phyloP scores from a whole-genome alignment of 495 filamentous ascomycete genomes.

The Lophiostoma macrostomum region DNA sequence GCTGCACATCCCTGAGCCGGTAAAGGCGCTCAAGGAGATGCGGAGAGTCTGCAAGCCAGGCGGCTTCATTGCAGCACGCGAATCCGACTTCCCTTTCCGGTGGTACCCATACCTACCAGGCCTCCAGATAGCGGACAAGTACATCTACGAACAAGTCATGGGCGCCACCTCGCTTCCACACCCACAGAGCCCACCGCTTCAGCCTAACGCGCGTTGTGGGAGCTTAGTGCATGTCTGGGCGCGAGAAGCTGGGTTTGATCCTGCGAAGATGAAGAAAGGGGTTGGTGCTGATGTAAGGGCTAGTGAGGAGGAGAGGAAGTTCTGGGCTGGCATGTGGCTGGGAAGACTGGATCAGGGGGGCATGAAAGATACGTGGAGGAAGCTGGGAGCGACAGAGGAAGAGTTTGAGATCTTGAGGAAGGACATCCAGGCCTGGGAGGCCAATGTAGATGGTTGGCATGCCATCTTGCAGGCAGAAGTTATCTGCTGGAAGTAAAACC shows the following conservation, averaged over 20 bases:
- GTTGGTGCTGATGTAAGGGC: slow-evolving; percentile 46
- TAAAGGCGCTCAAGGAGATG: slow-evolving; percentile 49
- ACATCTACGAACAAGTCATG: slow-evolving; percentile 37
- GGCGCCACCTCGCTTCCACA: background rate
- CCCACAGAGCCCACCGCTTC: slow-evolving; percentile 6
- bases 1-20: slow-evolving; percentile 48
- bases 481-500: slow-evolving; percentile 43
- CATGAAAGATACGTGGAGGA: slow-evolving; percentile 39
- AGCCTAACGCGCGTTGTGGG: slow-evolving; percentile 29
- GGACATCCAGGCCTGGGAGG: slow-evolving; percentile 46
- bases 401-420: slow-evolving; percentile 45
- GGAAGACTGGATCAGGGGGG: slow-evolving; percentile 42
- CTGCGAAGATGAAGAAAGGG: slow-evolving; percentile 37
- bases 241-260: slow-evolving; percentile 46
- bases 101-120: slow-evolving; percentile 44
- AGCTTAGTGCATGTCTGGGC: slow-evolving; percentile 51
- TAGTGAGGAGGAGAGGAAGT: slow-evolving; percentile 41
- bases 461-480: slow-evolving; percentile 52
- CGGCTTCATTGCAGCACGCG: slow-evolving; percentile 51
- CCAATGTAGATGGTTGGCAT: slow-evolving; percentile 51
- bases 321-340: slow-evolving; percentile 40
- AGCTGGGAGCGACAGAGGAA: slow-evolving; percentile 40
- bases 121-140: slow-evolving; percentile 20
- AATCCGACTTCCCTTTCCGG: slow-evolving; percentile 34
- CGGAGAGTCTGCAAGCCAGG: slow-evolving; percentile 48